phyloP scores from a whole-genome alignment of 2,329 filamentous ascomycete genomes.

The Fusarium hostae region DNA sequence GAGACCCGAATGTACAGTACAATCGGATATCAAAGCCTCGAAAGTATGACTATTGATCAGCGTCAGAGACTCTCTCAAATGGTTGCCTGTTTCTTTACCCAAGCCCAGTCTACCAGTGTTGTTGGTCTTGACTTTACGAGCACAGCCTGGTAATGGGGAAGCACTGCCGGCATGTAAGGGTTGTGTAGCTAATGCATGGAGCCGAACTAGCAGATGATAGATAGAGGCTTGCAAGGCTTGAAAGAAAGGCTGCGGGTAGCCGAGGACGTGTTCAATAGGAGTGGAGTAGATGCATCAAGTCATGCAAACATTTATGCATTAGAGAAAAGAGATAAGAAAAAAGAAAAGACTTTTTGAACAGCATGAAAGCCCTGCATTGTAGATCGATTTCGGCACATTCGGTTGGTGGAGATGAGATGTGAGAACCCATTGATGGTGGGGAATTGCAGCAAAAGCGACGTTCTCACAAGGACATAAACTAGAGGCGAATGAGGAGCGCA shows the following conservation, averaged over 20 bases:
- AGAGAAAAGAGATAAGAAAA: neutral
- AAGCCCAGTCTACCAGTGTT: neutral
- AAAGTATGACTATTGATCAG: slow-evolving; percentile 5
- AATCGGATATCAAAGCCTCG: slow-evolving; percentile 12
- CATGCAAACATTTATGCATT: slow-evolving; percentile 1
- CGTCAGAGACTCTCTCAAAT: slow-evolving; percentile 1
- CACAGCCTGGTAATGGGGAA: slow-evolving; percentile 30
- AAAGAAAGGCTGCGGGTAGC: slow-evolving; percentile 17
- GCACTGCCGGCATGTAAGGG: slow-evolving; percentile 16
- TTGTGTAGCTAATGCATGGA: slow-evolving; percentile 27
- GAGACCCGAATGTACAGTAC: slow-evolving; percentile 2
- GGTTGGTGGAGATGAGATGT: slow-evolving; percentile 19
- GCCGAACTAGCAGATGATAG: slow-evolving; percentile 23
- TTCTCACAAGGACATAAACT: slow-evolving; percentile 24
- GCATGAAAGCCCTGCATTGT: slow-evolving; percentile 21
- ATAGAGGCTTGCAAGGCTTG: slow-evolving; percentile 15
- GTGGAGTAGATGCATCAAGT: neutral
- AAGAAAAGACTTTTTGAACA: neutral
- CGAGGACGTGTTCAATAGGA: slow-evolving; percentile 13
- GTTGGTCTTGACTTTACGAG: slow-evolving; percentile 4
- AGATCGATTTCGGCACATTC: slow-evolving; percentile 28
- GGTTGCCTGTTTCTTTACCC: slow-evolving; percentile 8
- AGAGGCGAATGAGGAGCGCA: slow-evolving; percentile 29
- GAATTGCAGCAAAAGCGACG: neutral
- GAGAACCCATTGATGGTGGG: neutral